Base-by-base conservation (phyloP, 768 basidiomycete species). In the Cubamyces sp. region DNA sequence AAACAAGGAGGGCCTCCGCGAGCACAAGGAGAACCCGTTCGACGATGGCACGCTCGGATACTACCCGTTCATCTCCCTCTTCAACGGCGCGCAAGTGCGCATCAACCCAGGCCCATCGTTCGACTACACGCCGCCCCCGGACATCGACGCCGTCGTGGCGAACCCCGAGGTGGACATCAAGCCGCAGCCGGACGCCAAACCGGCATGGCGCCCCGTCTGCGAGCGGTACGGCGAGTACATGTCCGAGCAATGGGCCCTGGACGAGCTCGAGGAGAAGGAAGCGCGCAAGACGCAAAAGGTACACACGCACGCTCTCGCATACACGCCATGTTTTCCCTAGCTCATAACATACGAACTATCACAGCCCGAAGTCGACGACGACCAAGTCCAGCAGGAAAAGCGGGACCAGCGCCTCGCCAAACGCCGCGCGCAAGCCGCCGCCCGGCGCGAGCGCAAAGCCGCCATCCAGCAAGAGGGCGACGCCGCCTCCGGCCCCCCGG, bases 21-120 rank as follows among this genome's bases (percentile, higher is more conserved):
- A 91, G 68, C 88, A 90, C 71, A 82, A 82, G 61, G 90, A 92
- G 75, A 95, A 95, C 64, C 84, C 84, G 3, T 92, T 94, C 69
- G 95, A 99, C 73, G 97, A 99, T 73, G 97, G 96, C 19, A 87
- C 90, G 19, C 77, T 97, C 6, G 97, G 97, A 0, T 99, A 99
- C 75, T 98, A 94, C 73, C 94, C 96, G 0, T 88, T 98, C 77
- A 85, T 97, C 65, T 96, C 94, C 4, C 79, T 96, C 40, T 99
- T 94, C 79, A 96, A 95, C 69, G 88, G 90, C 62, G 96, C 93
- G 0, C 84, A 86, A 61, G 90, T 95, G 14, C 82, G 74, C 49
- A 80, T 96, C 60, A 98, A 99, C 71, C 86, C 95, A 18, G 97
- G 97, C 0, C 97, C 97, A 0, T 73, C 88, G 62, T 98, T 96